These are phyloP conservation scores for Trichoderma gracile DNA, from an alignment of 2,329 filamentous ascomycete genomes.

Conservation along the genomic window DNA sequence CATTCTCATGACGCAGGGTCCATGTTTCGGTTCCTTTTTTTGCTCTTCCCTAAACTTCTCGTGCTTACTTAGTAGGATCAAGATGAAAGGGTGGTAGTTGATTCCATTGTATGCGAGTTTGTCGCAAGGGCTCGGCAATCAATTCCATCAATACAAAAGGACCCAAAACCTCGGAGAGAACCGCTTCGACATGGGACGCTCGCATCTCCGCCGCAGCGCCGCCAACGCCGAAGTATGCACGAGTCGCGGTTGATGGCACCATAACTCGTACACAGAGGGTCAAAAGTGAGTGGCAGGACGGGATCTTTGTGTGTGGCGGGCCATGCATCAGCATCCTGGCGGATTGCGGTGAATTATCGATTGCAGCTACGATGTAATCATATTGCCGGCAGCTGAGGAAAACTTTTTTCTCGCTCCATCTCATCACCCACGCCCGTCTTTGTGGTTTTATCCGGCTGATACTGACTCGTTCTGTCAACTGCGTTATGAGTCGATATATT, in stretches of 20 bases:
- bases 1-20: slow-evolving; percentile 15
- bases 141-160: neutral
- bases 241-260: slow-evolving; percentile 7
- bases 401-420: too few relatives aligned
- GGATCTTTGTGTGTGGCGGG: neutral
- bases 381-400: too few relatives aligned
- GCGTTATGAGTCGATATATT: too few relatives aligned
- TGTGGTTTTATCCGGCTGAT: neutral
- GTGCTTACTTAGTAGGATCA: too few relatives aligned
- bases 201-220: slow-evolving; percentile 17
- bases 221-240: slow-evolving; percentile 19
- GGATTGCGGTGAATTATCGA: neutral
- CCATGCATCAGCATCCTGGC: slow-evolving; percentile 4
- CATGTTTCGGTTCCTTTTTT: neutral
- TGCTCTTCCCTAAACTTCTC: too few relatives aligned
- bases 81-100: too few relatives aligned
- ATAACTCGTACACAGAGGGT: neutral
- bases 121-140: neutral
- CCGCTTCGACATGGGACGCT: slow-evolving; percentile 4
- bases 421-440: neutral
- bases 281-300: neutral
- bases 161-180: slow-evolving; percentile 2
- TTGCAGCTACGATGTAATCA: neutral
- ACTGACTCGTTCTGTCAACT: neutral
- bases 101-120: neutral